Percentiles rank a stretch among this genome's conserved stretches.
Conservation (phyloP, 2,329 filamentous ascomycete genomes). For the Diaporthe citriasiana region DNA sequence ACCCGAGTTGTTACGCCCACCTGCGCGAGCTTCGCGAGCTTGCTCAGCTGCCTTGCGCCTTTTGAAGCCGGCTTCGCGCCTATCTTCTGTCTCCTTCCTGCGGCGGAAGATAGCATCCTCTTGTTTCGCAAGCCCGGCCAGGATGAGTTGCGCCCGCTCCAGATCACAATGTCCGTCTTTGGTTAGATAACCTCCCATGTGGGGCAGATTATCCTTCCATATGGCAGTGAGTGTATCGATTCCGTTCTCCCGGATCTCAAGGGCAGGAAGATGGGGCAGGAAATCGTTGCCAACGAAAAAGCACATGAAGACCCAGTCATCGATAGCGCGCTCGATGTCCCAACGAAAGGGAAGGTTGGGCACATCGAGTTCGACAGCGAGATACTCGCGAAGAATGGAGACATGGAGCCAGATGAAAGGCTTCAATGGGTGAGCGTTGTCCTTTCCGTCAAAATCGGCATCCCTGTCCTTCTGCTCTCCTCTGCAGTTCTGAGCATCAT, state of each 20-base stretch:
- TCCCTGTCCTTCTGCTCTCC: conserved; percentile 84
- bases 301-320: conserved; percentile 99
- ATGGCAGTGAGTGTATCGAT: conserved; percentile 98
- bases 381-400: conserved; percentile 89
- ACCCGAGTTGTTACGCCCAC: conserved; percentile 54
- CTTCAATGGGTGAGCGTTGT: conserved; percentile 78
- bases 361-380: conserved; percentile 89
- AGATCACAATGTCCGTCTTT: conserved; percentile 95
- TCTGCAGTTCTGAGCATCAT: conserved; percentile 88
- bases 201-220: conserved; percentile 91
- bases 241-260: conserved; percentile 96
- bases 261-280: conserved; percentile 93
- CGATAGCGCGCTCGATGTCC: conserved; percentile 92
- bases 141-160: conserved; percentile 86
- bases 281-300: conserved; percentile 99
- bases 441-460: conserved; percentile 86
- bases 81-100: conserved; percentile 87
- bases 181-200: conserved; percentile 96
- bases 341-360: conserved; percentile 88
- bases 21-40: conserved; percentile 45
- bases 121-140: conserved; percentile 89
- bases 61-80: conserved; percentile 83
- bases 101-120: conserved; percentile 94
- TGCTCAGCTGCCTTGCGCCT: conserved; percentile 81
- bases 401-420: conserved; percentile 99